These are phyloP conservation scores for Alternaria solani DNA, from an alignment of 2,329 filamentous ascomycete genomes.

Conservation along the genomic window DNA sequence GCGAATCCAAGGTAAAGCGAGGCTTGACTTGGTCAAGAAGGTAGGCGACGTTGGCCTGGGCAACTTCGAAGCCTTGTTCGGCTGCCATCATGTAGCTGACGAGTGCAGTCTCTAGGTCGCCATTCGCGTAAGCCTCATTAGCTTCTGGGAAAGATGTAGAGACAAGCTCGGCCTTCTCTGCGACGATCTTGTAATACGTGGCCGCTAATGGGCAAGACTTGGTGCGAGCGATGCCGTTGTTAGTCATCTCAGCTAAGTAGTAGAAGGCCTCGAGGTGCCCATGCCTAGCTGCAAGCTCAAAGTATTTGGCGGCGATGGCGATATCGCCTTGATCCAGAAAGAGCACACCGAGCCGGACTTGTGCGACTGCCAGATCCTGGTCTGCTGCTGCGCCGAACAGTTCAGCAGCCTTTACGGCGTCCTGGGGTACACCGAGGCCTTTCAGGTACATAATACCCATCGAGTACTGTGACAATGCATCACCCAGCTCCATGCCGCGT, in stretches of 20 bases:
- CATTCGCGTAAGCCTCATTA: conserved; percentile 80
- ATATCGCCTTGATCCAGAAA: conserved; percentile 90
- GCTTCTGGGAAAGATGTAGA: conserved; percentile 84
- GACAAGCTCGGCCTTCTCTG: conserved; percentile 86
- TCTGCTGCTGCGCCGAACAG: conserved; percentile 82
- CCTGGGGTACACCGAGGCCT: conserved; percentile 75
- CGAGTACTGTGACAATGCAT: conserved; percentile 84
- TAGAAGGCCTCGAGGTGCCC: conserved; percentile 90
- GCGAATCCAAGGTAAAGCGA: conserved; percentile 61
- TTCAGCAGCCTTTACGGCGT: conserved; percentile 75
- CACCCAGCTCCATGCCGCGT: conserved; percentile 76
- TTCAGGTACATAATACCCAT: conserved; percentile 84
- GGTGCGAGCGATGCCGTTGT: conserved; percentile 81
- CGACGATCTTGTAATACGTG: conserved; percentile 86
- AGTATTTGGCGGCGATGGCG: conserved; percentile 81
- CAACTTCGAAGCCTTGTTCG: conserved; percentile 89
- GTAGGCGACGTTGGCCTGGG: conserved; percentile 89
- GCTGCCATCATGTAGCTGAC: conserved; percentile 86
- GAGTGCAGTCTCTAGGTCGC: conserved; percentile 81
- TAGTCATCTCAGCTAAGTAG: conserved; percentile 86
- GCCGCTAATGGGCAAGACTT: conserved; percentile 79
- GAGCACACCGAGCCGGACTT: conserved; percentile 82
- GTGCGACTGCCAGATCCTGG: conserved; percentile 79
- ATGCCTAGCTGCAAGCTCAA: conserved; percentile 83
- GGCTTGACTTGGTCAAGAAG: conserved; percentile 73